Conservation (phyloP, 2,329 filamentous ascomycete genomes). For the Paecilomyces variotii region DNA sequence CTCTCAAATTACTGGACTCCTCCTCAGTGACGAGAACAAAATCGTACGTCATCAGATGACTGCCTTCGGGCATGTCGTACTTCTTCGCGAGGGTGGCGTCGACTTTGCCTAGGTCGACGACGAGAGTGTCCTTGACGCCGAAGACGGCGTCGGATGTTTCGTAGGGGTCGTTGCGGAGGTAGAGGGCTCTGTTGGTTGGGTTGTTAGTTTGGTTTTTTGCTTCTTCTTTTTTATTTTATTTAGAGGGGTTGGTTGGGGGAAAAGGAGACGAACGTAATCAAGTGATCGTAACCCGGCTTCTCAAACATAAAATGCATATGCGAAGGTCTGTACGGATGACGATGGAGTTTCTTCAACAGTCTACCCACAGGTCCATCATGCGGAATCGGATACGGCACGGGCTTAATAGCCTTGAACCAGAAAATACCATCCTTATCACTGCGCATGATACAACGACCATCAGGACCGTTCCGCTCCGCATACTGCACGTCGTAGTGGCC, state of each 20-base stretch:
- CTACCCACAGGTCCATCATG: constrained; percentile 76
- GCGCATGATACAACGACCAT: constrained; percentile 63
- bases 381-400: constrained; percentile 78
- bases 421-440: constrained; percentile 66
- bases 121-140: constrained; percentile 71
- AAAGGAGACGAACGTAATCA: constrained; percentile 64
- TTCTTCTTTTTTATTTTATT: background rate
- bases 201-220: background rate
- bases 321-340: constrained; percentile 69
- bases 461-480: constrained; percentile 53
- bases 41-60: constrained; percentile 59
- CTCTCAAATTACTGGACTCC: constrained; percentile 59
- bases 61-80: constrained; percentile 58
- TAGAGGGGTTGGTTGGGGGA: background rate
- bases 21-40: constrained; percentile 69
- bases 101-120: constrained; percentile 53
- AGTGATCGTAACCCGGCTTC: constrained; percentile 66
- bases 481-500: constrained; percentile 80
- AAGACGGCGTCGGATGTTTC: constrained; percentile 80
- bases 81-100: constrained; percentile 47
- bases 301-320: constrained; percentile 89
- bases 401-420: constrained; percentile 78
- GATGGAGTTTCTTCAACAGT: constrained; percentile 55
- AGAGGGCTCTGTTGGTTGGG: constrained; percentile 53
- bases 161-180: constrained; percentile 69